phyloP scores from a whole-genome alignment of 495 filamentous ascomycete species.

The Sphaerosporella brunnea region DNA sequence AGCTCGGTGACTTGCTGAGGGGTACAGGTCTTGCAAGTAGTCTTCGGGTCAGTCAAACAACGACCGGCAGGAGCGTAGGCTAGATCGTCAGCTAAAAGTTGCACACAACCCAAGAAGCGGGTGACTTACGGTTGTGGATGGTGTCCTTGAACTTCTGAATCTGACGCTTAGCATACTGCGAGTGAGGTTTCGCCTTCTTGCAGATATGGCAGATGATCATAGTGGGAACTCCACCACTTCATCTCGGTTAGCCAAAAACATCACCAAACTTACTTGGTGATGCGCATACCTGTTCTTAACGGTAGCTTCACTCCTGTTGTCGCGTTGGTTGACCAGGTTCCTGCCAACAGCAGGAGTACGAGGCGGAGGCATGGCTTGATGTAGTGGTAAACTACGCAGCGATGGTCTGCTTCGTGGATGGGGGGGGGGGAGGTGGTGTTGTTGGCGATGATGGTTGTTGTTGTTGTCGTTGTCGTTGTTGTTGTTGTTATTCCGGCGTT shows the following conservation, averaged over 20 bases:
- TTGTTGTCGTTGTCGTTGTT: background rate
- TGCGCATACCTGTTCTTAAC: background rate
- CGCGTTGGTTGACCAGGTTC: constrained; percentile 7
- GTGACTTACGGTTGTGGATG: constrained; percentile 2
- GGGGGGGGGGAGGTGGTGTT: background rate
- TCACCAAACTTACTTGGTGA: background rate
- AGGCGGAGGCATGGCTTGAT: background rate
- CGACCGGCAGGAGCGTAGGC: constrained; percentile 4
- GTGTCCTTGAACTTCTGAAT: constrained; percentile 11
- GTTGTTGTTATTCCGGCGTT: no score
- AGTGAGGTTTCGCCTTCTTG: constrained; percentile 9
- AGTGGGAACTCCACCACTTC: constrained; percentile 9
- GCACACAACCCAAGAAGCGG: background rate
- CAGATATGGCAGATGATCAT: constrained; percentile 14
- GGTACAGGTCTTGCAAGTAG: constrained; percentile 27
- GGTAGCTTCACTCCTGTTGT: background rate
- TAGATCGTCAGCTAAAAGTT: background rate
- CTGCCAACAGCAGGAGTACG: background rate
- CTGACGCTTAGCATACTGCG: constrained; percentile 20
- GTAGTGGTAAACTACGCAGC: background rate
- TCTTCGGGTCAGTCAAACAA: constrained; percentile 1
- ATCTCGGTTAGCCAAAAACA: background rate
- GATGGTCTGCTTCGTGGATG: background rate
- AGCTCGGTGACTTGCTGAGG: constrained; percentile 26
- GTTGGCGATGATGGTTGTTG: background rate